phyloP scores from a whole-genome alignment of 2,329 filamentous ascomycete species.

The Blastomyces emzantsi region DNA sequence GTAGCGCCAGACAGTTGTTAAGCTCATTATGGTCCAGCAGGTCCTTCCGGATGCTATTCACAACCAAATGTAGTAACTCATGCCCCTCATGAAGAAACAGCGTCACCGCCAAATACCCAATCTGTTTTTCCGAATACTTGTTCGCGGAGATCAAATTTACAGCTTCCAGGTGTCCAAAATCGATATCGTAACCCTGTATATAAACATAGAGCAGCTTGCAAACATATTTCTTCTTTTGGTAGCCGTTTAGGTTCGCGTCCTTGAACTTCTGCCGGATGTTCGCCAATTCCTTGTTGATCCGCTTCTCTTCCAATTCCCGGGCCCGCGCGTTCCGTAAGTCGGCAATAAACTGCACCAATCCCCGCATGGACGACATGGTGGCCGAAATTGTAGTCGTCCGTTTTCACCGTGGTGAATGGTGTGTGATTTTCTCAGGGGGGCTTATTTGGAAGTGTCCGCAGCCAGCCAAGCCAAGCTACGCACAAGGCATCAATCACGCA shows the following conservation, averaged over 20 bases:
- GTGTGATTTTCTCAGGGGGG: conserved; percentile 2
- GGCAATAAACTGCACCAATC: conserved; percentile 95
- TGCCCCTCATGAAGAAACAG: conserved; percentile 96
- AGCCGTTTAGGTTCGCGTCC: conserved; percentile 85
- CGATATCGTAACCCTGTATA: conserved; percentile 97
- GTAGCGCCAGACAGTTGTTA: conserved; percentile 91
- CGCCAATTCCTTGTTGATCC: conserved; percentile 98
- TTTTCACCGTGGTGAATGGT: conserved; percentile 1
- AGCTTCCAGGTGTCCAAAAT: conserved; percentile 96
- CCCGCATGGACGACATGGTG: conserved; percentile 47
- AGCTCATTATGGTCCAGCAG: conserved; percentile 90
- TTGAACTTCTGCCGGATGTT: conserved; percentile 99
- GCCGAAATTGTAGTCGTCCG: not conserved
- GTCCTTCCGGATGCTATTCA: conserved; percentile 98
- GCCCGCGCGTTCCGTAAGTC: conserved; percentile 92
- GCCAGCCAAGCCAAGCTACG: conserved; percentile 6
- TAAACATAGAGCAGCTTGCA: conserved; percentile 99
- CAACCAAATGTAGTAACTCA: conserved; percentile 88
- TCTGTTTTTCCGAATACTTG: conserved; percentile 99
- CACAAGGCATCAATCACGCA: conserved; percentile 8
- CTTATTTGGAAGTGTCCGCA: conserved; percentile 10
- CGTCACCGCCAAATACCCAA: conserved; percentile 95
- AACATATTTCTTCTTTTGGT: conserved; percentile 99
- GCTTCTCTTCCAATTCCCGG: conserved; percentile 93
- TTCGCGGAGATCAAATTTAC: conserved; percentile 94